Base-by-base conservation (phyloP, 1,139 yeast species). In the Candida buenavistaensis region DNA sequence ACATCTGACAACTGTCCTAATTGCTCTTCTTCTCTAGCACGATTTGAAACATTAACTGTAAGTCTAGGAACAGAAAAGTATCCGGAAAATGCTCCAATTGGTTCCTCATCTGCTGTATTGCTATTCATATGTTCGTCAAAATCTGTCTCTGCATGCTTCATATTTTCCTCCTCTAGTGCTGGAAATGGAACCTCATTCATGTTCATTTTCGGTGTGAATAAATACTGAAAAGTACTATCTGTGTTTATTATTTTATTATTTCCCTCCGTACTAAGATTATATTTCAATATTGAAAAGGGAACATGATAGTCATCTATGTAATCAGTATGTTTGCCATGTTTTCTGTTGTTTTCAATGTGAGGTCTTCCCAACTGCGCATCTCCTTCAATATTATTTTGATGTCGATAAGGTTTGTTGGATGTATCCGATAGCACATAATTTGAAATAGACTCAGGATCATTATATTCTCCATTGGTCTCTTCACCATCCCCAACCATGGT, bases 271-370 rank as follows among this genome's bases (percentile, higher is more conserved):
- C 30, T 39, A 27, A 40, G 34, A 17, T 47, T 42, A 41, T 57
- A 62, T 26, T 59, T 54, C 36, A 64, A 51, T 3, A 60, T 51
- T 3, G 62, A 41, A 32, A 45, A 49, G 3, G 71, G 72, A 1
- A 54, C 46, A n/a, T 37, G 31, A 13, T 54, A 50, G 0, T 62
- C 64, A 36, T 64, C 66, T 10, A 26, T 45, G 70, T 70, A 65
- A n/a, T 47, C 51, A 16, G 32, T 32, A 5, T 33, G 21, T 6
- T 5, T 20, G 11, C n/a, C n/a, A n/a, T n/a, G n/a, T n/a, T n/a
- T n/a, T n/a, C n/a, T n/a, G n/a, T n/a, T n/a, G n/a, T n/a, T n/a
- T n/a, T n/a, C n/a, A n/a, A n/a, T n/a, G n/a, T n/a, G n/a, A n/a
- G n/a, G n/a, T n/a, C n/a, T n/a, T n/a, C n/a, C n/a, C n/a, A n/a